phyloP scores from a whole-genome alignment of 495 filamentous ascomycete genomes.

The Xeromyces bisporus region DNA sequence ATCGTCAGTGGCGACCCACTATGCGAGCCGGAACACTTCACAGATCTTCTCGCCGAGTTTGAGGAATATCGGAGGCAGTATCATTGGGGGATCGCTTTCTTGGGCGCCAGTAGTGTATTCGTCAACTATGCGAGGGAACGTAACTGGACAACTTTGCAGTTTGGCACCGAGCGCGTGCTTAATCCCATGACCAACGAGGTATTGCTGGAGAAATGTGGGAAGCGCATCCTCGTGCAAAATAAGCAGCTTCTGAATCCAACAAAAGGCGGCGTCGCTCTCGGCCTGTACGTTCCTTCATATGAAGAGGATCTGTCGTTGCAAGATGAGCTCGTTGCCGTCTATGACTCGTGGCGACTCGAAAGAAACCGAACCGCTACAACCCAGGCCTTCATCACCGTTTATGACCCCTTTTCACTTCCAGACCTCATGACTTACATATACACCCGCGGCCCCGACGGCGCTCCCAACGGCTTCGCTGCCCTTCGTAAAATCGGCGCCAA shows the following conservation, averaged over 20 bases:
- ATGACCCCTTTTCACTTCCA: slow-evolving; percentile 25
- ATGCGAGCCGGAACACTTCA: slow-evolving; percentile 10
- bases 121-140: slow-evolving; percentile 10
- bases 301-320: slow-evolving; percentile 15
- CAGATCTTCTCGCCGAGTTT: slow-evolving; percentile 20
- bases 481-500: slow-evolving; percentile 19
- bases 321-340: slow-evolving; percentile 16
- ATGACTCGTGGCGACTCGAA: slow-evolving; percentile 21
- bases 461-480: slow-evolving; percentile 22
- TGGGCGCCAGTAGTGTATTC: slow-evolving; percentile 21
- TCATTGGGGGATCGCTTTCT: slow-evolving; percentile 18
- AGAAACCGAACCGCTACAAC: slow-evolving; percentile 12
- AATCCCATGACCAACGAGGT: slow-evolving; percentile 26
- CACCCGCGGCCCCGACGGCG: slow-evolving; percentile 13
- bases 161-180: slow-evolving; percentile 24
- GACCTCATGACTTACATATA: slow-evolving; percentile 29
- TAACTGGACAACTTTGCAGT: slow-evolving; percentile 23
- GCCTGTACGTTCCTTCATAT: slow-evolving; percentile 16
- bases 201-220: slow-evolving; percentile 18
- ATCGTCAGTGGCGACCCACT: slow-evolving; percentile 27
- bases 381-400: slow-evolving; percentile 28
- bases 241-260: slow-evolving; percentile 17
- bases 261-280: slow-evolving; percentile 19
- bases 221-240: slow-evolving; percentile 21
- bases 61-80: slow-evolving; percentile 12